A percentile compares a stretch with the other conserved stretches of the same genome.
These are phyloP conservation scores for Eucalyptus curtisii DNA, from an alignment of 345 rosid species.

Conservation along the genomic window DNA sequence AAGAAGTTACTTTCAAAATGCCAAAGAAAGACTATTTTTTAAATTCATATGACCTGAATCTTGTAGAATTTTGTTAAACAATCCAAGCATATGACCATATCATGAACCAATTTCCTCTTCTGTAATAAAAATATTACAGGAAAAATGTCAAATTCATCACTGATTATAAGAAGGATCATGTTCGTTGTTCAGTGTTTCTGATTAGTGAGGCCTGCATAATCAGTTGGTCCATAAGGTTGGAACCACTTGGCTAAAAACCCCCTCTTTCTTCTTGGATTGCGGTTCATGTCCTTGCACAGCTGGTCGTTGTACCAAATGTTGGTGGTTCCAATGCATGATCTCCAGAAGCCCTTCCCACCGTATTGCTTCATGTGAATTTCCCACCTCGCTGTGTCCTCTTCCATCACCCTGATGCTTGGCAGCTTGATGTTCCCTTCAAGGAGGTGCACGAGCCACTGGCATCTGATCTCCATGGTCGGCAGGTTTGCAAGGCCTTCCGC, in stretches of 20 bases:
- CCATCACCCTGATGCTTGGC: slow-evolving; percentile 11
- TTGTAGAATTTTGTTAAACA: background rate
- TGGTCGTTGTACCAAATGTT: slow-evolving; percentile 16
- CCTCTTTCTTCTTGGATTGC: slow-evolving; percentile 10
- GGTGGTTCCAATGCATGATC: slow-evolving; percentile 2
- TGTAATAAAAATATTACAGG: background rate
- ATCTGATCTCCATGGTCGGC: slow-evolving; percentile 1
- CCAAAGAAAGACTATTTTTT: background rate
- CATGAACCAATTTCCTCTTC: background rate
- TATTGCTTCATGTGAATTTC: slow-evolving; percentile 7
- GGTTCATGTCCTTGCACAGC: slow-evolving; percentile 17
- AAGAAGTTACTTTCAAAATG: background rate
- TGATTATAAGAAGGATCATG: background rate
- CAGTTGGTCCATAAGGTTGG: slow-evolving; percentile 13
- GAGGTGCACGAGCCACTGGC: slow-evolving; percentile 10
- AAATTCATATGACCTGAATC: background rate
- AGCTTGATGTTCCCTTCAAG: slow-evolving; percentile 4
- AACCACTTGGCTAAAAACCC: slow-evolving; percentile 14
- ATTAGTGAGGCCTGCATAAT: background rate
- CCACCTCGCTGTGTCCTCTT: slow-evolving; percentile 6
- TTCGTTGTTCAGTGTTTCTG: background rate
- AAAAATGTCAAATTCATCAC: background rate
- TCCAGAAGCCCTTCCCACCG: background rate
- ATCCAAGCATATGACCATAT: background rate
- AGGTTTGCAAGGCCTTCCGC: slow-evolving; percentile 3